Conservation (phyloP, 768 basidiomycete genomes). For the Sporobolomyces roseus region DNA sequence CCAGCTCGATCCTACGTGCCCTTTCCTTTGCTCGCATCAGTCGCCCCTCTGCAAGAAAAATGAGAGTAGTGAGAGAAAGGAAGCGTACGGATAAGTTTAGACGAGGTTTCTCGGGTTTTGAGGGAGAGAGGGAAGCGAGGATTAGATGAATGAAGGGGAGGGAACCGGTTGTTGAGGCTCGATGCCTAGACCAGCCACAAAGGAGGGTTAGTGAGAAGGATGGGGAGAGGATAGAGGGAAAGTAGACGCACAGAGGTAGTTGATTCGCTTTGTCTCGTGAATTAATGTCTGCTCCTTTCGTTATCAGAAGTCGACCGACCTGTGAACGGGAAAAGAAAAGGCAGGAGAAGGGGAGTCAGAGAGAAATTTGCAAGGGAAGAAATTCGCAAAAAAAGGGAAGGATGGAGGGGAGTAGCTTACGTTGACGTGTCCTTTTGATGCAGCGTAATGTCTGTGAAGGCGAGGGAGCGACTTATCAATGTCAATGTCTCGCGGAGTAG, state of each 20-base stretch:
- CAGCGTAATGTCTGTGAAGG: slow-evolving; percentile 81
- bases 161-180: slow-evolving; percentile 92
- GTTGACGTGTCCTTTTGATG: slow-evolving; percentile 80
- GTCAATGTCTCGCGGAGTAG: neutral
- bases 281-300: slow-evolving; percentile 66
- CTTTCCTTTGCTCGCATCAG: slow-evolving; percentile 27
- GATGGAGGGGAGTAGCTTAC: slow-evolving; percentile 49
- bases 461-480: neutral
- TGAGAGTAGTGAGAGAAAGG: neutral
- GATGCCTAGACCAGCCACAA: slow-evolving; percentile 60
- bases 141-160: slow-evolving; percentile 81
- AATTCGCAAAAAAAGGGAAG: slow-evolving; percentile 45
- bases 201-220: neutral
- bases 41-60: neutral
- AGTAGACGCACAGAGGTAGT: slow-evolving; percentile 66
- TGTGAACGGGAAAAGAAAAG: slow-evolving; percentile 11
- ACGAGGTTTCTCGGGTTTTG: slow-evolving; percentile 54
- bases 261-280: slow-evolving; percentile 91
- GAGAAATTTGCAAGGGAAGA: slow-evolving; percentile 3
- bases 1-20: slow-evolving; percentile 59
- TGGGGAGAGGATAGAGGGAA: neutral
- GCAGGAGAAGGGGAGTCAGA: too few relatives aligned
- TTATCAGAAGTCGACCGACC: slow-evolving; percentile 45
- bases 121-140: slow-evolving; percentile 59
- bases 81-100: slow-evolving; percentile 38